These are phyloP conservation scores for Aspergillus olivimuriae DNA, from an alignment of 495 filamentous ascomycete genomes.

Conservation along the genomic window DNA sequence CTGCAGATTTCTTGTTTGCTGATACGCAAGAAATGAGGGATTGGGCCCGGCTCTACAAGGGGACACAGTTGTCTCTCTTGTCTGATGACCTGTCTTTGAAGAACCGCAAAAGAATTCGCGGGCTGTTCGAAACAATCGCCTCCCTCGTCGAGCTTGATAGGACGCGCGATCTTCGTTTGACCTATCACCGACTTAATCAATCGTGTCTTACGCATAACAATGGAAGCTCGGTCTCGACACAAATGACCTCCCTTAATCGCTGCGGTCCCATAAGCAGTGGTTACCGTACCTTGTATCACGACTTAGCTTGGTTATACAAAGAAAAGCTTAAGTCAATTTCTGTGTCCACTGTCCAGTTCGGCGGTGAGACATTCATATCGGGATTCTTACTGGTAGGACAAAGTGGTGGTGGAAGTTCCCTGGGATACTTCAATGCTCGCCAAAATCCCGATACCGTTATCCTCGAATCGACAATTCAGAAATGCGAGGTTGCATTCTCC, in stretches of 20 bases:
- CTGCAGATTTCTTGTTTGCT: background rate
- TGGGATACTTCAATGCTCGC: too few relatives aligned
- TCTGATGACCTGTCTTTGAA: background rate
- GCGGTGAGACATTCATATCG: background rate
- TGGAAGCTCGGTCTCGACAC: too few relatives aligned
- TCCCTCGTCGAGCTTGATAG: background rate
- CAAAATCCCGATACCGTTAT: too few relatives aligned
- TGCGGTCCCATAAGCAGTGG: too few relatives aligned
- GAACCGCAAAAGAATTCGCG: background rate
- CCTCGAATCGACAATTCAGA: background rate
- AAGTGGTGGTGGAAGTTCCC: too few relatives aligned
- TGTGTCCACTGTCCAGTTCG: background rate
- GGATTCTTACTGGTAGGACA: too few relatives aligned
- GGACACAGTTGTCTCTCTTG: background rate
- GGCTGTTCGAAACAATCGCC: background rate
- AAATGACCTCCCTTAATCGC: too few relatives aligned
- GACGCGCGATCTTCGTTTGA: too few relatives aligned
- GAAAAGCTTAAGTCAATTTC: background rate
- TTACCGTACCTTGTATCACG: too few relatives aligned
- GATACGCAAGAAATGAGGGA: background rate
- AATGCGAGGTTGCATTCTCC: background rate
- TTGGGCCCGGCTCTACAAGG: background rate
- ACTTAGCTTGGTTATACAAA: too few relatives aligned
- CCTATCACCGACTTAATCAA: too few relatives aligned
- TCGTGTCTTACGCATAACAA: too few relatives aligned